These are phyloP conservation scores for Yamadazyma conglobata DNA, from an alignment of 1,139 yeast species.

Conservation along the genomic window DNA sequence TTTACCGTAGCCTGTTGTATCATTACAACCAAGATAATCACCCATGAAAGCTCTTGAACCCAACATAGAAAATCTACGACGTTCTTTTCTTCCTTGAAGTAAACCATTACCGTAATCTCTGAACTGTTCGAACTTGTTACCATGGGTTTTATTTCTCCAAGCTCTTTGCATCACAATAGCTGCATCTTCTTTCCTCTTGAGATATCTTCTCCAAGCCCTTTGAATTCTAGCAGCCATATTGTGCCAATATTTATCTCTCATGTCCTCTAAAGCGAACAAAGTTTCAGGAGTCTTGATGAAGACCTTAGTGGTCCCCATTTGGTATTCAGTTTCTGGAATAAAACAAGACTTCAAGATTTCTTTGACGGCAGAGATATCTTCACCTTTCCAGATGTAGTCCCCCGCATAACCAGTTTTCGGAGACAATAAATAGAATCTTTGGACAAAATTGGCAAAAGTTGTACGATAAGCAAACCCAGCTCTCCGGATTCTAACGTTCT, in stretches of 20 bases:
- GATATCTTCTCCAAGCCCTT: conserved; percentile 90
- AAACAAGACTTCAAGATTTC: conserved; percentile 77
- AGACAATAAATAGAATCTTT: conserved; percentile 85
- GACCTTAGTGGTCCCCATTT: conserved; percentile 90
- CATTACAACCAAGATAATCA: conserved; percentile 86
- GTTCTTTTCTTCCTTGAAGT: conserved; percentile 75
- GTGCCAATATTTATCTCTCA: conserved; percentile 98
- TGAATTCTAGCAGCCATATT: conserved; percentile 98
- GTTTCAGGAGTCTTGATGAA: conserved; percentile 98
- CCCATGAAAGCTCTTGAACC: conserved; percentile 95
- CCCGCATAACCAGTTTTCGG: conserved; percentile 96
- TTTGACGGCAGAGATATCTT: conserved; percentile 72
- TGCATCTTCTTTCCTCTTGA: conserved; percentile 79
- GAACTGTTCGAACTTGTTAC: conserved; percentile 75
- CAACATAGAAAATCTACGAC: conserved; percentile 81
- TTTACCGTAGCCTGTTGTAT: conserved; percentile 64
- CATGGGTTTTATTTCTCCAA: conserved; percentile 78
- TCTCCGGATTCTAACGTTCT: conserved; percentile 94
- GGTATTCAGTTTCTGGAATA: conserved; percentile 80
- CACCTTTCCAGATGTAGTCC: conserved; percentile 94
- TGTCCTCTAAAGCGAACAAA: conserved; percentile 87
- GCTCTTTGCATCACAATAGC: conserved; percentile 82
- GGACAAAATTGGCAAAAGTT: conserved; percentile 95
- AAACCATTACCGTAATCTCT: conserved; percentile 79
- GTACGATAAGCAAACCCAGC: conserved; percentile 99